phyloP scores from a whole-genome alignment of 2,329 filamentous ascomycete species.

The Cladophialophora bantiana region DNA sequence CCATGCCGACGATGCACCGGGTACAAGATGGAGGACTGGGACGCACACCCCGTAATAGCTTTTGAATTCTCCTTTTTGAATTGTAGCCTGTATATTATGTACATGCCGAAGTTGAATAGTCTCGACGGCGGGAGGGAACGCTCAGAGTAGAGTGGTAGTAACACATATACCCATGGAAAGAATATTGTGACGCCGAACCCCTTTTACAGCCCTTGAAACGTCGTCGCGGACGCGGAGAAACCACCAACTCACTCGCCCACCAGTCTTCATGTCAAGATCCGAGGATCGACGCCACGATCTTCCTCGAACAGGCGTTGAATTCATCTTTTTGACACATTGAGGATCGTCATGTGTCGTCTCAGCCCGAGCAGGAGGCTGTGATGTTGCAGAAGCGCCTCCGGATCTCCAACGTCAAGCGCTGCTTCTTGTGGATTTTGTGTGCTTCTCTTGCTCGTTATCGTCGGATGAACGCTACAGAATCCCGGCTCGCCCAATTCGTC shows the following conservation, averaged over 20 bases:
- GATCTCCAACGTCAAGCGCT: not conserved
- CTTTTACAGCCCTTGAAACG: not conserved
- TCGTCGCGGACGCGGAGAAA: too few relatives aligned
- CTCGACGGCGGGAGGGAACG: not conserved
- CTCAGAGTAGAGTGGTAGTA: slow-evolving; percentile 2
- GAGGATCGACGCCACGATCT: too few relatives aligned
- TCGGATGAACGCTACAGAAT: not conserved
- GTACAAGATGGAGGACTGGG: too few relatives aligned
- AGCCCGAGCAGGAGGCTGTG: not conserved
- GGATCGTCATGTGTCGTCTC: not conserved
- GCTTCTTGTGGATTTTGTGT: not conserved
- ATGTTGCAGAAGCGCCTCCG: not conserved
- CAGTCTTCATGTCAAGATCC: too few relatives aligned
- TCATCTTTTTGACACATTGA: not conserved
- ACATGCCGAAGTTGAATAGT: not conserved
- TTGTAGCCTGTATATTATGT: too few relatives aligned
- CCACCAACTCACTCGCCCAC: too few relatives aligned
- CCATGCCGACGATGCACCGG: too few relatives aligned
- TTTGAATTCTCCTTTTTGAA: too few relatives aligned
- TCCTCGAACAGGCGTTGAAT: too few relatives aligned
- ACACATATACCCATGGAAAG: not conserved
- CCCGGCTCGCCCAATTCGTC: not conserved
- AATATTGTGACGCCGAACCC: not conserved
- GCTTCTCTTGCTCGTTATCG: not conserved
- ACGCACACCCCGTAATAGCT: too few relatives aligned